phyloP scores from a whole-genome alignment of 305 asterid species.

The Salvia sclarea region DNA sequence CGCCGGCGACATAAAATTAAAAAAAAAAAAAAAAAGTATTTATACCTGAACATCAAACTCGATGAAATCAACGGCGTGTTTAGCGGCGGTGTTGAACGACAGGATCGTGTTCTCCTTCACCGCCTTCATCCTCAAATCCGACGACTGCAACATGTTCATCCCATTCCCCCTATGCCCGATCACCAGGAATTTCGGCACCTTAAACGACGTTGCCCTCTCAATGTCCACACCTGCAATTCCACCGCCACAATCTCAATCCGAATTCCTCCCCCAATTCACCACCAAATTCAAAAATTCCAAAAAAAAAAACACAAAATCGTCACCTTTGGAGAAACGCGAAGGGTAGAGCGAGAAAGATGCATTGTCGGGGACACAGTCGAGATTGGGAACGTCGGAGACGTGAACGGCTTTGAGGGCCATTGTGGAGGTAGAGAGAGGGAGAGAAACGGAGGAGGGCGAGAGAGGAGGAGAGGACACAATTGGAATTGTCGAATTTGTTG shows the following conservation, averaged over 20 bases:
- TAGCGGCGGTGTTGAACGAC: constrained; percentile 76
- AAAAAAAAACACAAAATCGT: no score
- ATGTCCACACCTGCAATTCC: constrained; percentile 49
- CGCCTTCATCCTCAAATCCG: constrained; percentile 78
- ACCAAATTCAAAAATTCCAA: no score
- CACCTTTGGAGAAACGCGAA: constrained; percentile 59
- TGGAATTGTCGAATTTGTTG: constrained; percentile 32
- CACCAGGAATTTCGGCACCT: constrained; percentile 70
- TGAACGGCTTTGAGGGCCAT: constrained; percentile 91
- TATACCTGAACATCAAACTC: constrained; percentile 97
- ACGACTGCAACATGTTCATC: constrained; percentile 78
- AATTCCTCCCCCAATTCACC: constrained; percentile 35
- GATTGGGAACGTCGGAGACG: constrained; percentile 72
- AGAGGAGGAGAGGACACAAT: constrained; percentile 14
- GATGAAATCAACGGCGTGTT: constrained; percentile 67
- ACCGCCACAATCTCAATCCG: not conserved
- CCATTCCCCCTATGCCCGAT: constrained; percentile 95
- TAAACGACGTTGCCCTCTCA: constrained; percentile 47
- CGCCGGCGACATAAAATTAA: not conserved
- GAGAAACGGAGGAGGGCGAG: constrained; percentile 9
- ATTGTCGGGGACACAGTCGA: constrained; percentile 66
- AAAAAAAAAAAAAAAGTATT: not conserved
- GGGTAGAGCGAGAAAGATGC: constrained; percentile 50
- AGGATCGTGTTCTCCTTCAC: constrained; percentile 81
- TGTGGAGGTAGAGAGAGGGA: constrained; percentile 16